Conservation (phyloP, 352 stramenopile species). For the Phytophthora nicotianae region DNA sequence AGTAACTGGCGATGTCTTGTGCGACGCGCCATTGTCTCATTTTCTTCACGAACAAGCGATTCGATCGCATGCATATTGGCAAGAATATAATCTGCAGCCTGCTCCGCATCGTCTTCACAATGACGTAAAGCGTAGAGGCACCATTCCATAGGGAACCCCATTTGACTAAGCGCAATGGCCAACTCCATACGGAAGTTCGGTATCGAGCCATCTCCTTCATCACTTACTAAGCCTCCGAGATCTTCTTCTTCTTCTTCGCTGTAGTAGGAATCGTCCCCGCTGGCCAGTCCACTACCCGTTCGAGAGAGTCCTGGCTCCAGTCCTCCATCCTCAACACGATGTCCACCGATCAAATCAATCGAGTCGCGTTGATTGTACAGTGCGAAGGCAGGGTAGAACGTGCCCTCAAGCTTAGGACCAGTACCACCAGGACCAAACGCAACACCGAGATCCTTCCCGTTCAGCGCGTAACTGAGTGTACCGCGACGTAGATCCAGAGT, state of each 20-base stretch:
- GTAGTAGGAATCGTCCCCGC: constrained; percentile 79
- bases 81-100: constrained; percentile 84
- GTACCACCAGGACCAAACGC: constrained; percentile 88
- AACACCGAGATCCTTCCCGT: constrained; percentile 89
- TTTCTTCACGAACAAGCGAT: constrained; percentile 74
- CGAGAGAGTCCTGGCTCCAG: constrained; percentile 34
- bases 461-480: constrained; percentile 88
- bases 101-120: constrained; percentile 84
- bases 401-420: constrained; percentile 85
- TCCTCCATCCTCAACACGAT: constrained; percentile 77
- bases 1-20: constrained; percentile 54
- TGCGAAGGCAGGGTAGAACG: constrained; percentile 86
- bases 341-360: constrained; percentile 83
- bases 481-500: constrained; percentile 84
- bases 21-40: constrained; percentile 54
- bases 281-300: constrained; percentile 37
- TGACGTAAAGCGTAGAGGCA: constrained; percentile 83
- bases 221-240: constrained; percentile 30
- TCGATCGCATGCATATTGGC: constrained; percentile 88
- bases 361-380: constrained; percentile 90
- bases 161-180: constrained; percentile 77
- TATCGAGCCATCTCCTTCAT: constrained; percentile 51
- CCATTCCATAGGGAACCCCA: constrained; percentile 90
- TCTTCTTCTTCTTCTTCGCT: constrained; percentile 87
- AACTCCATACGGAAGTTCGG: constrained; percentile 89